A percentile compares a stretch with the other conserved stretches of the same genome.
Evolutionary conservation across 2,329 filamentous ascomycete species (phyloP).

Genomic region (Cryphonectria naterciae): DNA sequence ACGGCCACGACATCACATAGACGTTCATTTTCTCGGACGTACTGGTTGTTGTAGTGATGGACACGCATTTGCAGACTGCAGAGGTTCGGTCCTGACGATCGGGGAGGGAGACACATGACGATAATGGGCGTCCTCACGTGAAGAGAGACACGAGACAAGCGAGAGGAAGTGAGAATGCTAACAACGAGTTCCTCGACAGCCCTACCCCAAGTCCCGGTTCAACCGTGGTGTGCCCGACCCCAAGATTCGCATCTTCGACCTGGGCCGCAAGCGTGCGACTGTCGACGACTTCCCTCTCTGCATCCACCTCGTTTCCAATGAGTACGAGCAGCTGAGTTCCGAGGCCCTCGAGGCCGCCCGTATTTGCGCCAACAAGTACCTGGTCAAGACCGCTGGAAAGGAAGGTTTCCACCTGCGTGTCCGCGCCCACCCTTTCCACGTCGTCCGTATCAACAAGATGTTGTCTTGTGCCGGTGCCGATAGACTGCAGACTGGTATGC

Average conservation of each 20-base stretch:
- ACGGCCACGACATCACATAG: neutral
- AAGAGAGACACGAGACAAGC: neutral
- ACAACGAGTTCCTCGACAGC: conserved; percentile 69
- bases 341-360: conserved; percentile 99
- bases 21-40: neutral
- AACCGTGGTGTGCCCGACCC: conserved; percentile 96
- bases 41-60: neutral
- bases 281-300: conserved; percentile 99
- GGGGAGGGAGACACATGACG: neutral
- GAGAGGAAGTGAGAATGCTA: conserved; percentile 41
- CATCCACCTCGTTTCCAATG: conserved; percentile 99
- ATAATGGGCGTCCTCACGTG: neutral
- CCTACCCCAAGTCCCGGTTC: conserved; percentile 99
- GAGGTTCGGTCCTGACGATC: neutral
- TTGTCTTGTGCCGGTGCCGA: conserved; percentile 99
- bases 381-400: conserved; percentile 74
- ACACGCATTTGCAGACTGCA: conserved; percentile 14
- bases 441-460: conserved; percentile 99
- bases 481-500: conserved; percentile 99
- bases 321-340: conserved; percentile 99
- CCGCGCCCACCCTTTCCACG: conserved; percentile 98
- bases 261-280: conserved; percentile 96
- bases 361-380: conserved; percentile 99
- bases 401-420: conserved; percentile 75
- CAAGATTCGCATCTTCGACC: conserved; percentile 96